Evolutionary conservation across 179 eudicot species (phyloP).

Genomic region (Camellia oleifera): DNA sequence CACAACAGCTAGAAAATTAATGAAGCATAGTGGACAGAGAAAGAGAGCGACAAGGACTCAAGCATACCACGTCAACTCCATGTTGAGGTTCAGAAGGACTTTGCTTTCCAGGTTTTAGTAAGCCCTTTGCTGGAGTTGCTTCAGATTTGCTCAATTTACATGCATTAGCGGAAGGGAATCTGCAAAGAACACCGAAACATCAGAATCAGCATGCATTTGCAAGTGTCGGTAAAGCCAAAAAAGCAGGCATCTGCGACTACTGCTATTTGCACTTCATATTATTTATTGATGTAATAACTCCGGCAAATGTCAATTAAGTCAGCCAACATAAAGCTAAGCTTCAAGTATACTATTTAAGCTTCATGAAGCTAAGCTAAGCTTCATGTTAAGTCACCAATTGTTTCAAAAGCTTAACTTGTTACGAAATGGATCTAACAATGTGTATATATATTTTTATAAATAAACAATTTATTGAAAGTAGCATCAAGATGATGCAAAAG

Average conservation of each 20-base stretch:
- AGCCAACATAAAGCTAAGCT: neutral
- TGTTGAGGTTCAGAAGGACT: conserved; percentile 43
- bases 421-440: no score
- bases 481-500: no score
- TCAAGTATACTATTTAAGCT: neutral
- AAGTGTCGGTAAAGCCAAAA: neutral
- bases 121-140: conserved; percentile 57
- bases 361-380: no score
- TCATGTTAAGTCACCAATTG: no score
- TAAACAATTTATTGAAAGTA: no score
- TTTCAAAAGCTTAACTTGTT: no score
- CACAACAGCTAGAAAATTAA: neutral
- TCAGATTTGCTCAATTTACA: conserved; percentile 46
- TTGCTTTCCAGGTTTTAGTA: conserved; percentile 42
- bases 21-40: neutral
- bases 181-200: conserved; percentile 25
- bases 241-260: neutral
- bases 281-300: neutral
- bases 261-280: neutral
- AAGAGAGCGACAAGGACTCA: neutral
- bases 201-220: neutral
- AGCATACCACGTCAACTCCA: conserved; percentile 42
- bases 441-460: no score
- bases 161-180: conserved; percentile 65
- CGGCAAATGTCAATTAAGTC: neutral